A percentile compares a stretch with the other conserved stretches of the same genome.
These are phyloP conservation scores for Calonectria naviculata DNA, from an alignment of 2,329 filamentous ascomycete species.

Conservation along the genomic window DNA sequence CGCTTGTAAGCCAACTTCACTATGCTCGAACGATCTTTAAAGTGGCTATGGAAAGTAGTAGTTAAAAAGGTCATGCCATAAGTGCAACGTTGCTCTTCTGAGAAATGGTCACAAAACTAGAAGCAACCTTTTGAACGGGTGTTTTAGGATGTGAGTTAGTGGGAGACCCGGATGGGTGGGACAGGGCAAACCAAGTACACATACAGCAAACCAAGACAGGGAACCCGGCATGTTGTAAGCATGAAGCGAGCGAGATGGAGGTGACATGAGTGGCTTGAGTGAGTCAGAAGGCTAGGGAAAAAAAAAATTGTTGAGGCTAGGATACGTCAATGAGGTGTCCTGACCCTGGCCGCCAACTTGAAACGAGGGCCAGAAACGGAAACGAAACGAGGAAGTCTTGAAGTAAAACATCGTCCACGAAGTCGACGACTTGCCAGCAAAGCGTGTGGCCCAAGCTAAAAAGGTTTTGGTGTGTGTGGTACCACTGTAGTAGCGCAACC, in stretches of 20 bases:
- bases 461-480: background rate
- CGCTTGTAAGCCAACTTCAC: background rate
- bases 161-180: constrained; percentile 3
- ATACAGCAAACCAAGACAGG: background rate
- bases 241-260: constrained; percentile 9
- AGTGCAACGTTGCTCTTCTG: background rate
- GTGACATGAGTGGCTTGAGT: constrained; percentile 18
- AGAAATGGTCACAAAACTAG: background rate
- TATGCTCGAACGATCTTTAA: background rate
- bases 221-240: background rate
- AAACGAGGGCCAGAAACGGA: constrained; percentile 22
- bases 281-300: background rate
- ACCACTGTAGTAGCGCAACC: background rate
- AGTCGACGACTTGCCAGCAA: background rate
- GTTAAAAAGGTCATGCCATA: background rate
- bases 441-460: constrained; percentile 1
- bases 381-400: constrained; percentile 12
- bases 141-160: constrained; percentile 4
- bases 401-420: constrained; percentile 1
- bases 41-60: background rate
- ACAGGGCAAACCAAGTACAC: background rate
- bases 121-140: background rate
- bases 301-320: background rate
- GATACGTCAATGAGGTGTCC: constrained; percentile 1
- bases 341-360: constrained; percentile 10